Base-by-base conservation (phyloP, 78 protist genomes). In the Dictyostelium citrinum region DNA sequence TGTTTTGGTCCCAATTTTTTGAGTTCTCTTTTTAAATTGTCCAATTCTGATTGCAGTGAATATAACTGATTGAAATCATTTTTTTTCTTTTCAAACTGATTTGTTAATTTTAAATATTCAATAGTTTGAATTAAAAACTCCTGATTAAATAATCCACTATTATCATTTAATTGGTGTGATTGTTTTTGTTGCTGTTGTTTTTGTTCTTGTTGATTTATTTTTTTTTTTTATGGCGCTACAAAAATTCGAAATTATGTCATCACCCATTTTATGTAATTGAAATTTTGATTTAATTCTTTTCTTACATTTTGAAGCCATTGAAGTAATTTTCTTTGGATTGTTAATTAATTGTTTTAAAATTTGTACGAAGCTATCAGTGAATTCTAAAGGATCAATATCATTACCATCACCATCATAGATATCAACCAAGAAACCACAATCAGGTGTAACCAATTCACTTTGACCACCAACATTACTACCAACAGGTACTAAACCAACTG, bases 401-500 rank as follows among this genome's bases (percentile, higher is more conserved):
- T 27, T 31, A 39, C 43, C 43, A 1, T 7, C 43, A 39, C 1
- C 2, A 33, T 16, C 37, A 16, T 11, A 14, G 16, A 33, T 17
- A 33, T 70, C 37, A 10, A 70, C 77, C 16, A 88, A 24, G 5
- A 43, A 55, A 5, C 93, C 93, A 29, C 70, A 58, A 22, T 88
- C 76, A 2, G 27, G 6, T 4, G 79, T 2, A 20, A 88, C 51
- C 72, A 88, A 39, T 79, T 88, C 93, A 68, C 51, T 43, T 39
- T 88, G 85, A 20, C 93, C 93, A 17, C 93, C 85, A 24, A 88
- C 45, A 51, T 78, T 68, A 3, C 67, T 27, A 0, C 84, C 93
- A 31, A 88, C 80, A 14, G 93, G 93, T 2, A 88, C 80, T 7
- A 88, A 64, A 12, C 93, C 93, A 8, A 58, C n/a, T 45, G 93